Base-by-base conservation (phyloP, 495 filamentous ascomycete genomes). In the Penicillium tannophilum region DNA sequence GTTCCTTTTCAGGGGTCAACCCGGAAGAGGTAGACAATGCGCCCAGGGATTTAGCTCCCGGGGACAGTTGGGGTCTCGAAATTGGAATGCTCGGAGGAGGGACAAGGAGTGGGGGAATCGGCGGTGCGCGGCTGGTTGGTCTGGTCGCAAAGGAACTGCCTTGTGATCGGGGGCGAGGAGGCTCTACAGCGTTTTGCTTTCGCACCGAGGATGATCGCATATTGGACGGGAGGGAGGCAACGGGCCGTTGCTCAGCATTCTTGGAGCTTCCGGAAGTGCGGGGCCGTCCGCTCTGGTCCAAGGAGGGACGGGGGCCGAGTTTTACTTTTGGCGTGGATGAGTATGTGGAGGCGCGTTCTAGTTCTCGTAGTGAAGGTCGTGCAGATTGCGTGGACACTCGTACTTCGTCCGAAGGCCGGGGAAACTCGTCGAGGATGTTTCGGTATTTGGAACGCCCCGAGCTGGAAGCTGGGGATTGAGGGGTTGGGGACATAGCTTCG, bases 1-100 rank as follows among this genome's bases (percentile, higher is more conserved):
- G 83, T 63, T 89, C 85, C 70, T 96, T 97, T 69, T 98, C 94
- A 0, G 91, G 90, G 1, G 91, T 93, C 66, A 95, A 86, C 16
- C 84, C 81, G 30, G 82, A 81, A 12, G 85, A 82, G 6, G 65
- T 66, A 59, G 77, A 77, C 33, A 79, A 52, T 28, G 77, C 79
- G 50, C 72, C 79, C 53, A 78, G 60, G 17, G 78, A 80, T 58
- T 67, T 77, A 68, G 63, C 81, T 71, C 82, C 82, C 35, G 84
- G 83, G 59, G 82, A 83, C 26, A 84, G 76, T 45, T 73, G 69
- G 28, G 79, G 76, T 55, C 79, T 69, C 24, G 74, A 69, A 39
- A 76, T 72, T n/a, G 72, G 70, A 55, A 76, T 70, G 8, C 77
- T 75, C 31, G 76, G 75, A n/a, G 82, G 80, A 28, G 83, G 76